Evolutionary conservation across 116 monocot species (phyloP).

Genomic region (Zostera marina): DNA sequence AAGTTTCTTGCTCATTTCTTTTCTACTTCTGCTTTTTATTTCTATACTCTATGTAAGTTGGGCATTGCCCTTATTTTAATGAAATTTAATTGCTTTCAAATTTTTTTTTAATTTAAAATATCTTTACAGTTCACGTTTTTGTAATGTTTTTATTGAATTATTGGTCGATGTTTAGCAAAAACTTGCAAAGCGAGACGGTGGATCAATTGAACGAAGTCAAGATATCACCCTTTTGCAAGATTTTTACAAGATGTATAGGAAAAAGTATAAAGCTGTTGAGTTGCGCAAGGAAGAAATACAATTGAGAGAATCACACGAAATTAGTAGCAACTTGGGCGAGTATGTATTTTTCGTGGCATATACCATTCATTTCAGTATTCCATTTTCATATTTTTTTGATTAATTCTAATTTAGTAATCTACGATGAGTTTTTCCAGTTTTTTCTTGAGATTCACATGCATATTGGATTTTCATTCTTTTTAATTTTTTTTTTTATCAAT

Average conservation of each 20-base stretch:
- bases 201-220: conserved; percentile 60
- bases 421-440: too few species aligned
- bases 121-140: neutral
- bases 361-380: neutral
- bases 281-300: conserved; percentile 70
- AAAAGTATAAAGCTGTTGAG: conserved; percentile 70
- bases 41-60: too few species aligned
- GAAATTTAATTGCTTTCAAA: too few species aligned
- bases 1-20: too few species aligned
- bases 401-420: too few species aligned
- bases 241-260: conserved; percentile 79
- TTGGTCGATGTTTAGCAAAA: conserved; percentile 54
- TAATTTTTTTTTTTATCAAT: too few species aligned
- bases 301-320: conserved; percentile 75
- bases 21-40: too few species aligned
- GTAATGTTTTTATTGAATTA: conserved; percentile 1
- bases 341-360: conserved; percentile 18
- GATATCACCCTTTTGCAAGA: conserved; percentile 72
- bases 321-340: conserved; percentile 82
- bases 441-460: too few species aligned
- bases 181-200: conserved; percentile 73
- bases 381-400: neutral
- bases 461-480: too few species aligned
- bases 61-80: too few species aligned
- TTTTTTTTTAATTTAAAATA: too few species aligned